phyloP scores from a whole-genome alignment of 2,329 filamentous ascomycete genomes.

The Atkinsonella texensis region DNA sequence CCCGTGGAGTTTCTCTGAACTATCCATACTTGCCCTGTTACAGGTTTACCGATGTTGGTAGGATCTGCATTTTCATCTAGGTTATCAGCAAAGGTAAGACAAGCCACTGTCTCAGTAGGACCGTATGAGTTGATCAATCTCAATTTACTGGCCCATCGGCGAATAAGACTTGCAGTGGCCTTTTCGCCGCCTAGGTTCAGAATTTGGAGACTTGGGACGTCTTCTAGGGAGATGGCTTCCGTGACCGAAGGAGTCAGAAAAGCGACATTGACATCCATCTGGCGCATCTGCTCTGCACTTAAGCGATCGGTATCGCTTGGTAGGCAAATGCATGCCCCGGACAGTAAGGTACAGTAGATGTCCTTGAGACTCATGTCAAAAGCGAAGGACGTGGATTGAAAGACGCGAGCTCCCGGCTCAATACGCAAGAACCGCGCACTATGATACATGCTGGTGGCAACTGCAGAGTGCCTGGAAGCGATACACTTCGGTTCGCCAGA shows the following conservation, averaged over 20 bases:
- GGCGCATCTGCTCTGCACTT: constrained; percentile 19
- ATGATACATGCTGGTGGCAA: neutral
- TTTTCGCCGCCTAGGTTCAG: neutral
- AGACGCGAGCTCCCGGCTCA: neutral
- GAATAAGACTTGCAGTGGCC: neutral
- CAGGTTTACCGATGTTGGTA: neutral
- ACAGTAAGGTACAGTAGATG: constrained; percentile 4
- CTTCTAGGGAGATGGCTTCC: neutral
- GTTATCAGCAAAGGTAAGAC: neutral
- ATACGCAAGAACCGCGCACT: neutral
- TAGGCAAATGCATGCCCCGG: constrained; percentile 36
- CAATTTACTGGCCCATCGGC: neutral
- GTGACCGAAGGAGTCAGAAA: constrained; percentile 4
- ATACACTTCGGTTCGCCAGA: neutral
- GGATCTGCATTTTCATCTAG: neutral
- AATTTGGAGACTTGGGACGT: neutral
- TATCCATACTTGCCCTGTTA: neutral
- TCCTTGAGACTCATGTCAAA: constrained; percentile 1
- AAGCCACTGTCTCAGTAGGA: neutral
- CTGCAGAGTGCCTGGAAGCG: neutral
- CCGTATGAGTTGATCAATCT: neutral
- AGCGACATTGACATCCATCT: neutral
- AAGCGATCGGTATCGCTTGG: constrained; percentile 38
- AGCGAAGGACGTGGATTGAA: neutral
- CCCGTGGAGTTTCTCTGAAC: neutral